Percentiles rank a stretch among this genome's conserved stretches.
These are phyloP conservation scores for Trichosanthes truncata DNA, from an alignment of 306 rosid genomes.

Conservation along the genomic window DNA sequence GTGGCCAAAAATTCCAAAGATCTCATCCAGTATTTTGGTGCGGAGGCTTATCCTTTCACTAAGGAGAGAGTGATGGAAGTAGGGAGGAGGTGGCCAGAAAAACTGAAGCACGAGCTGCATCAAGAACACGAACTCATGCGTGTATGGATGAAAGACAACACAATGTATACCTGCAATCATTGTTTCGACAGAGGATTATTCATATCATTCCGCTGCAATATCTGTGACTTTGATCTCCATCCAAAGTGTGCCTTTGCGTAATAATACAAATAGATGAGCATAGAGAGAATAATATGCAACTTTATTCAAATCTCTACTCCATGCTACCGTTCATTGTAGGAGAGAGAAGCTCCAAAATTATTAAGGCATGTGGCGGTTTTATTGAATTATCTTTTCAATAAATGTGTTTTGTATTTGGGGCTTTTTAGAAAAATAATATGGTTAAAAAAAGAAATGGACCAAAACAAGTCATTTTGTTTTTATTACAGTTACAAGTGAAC, in stretches of 20 bases:
- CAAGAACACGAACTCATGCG: slow-evolving; percentile 19
- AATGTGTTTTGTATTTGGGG: too few species aligned
- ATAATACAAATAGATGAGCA: too few species aligned
- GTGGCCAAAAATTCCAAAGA: slow-evolving; percentile 19
- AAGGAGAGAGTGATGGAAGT: slow-evolving; percentile 12
- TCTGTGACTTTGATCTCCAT: slow-evolving; percentile 35
- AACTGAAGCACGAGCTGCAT: slow-evolving; percentile 26
- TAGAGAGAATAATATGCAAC: too few species aligned
- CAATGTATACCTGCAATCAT: slow-evolving; percentile 6
- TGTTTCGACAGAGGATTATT: slow-evolving; percentile 19
- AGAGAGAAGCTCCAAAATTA: too few species aligned
- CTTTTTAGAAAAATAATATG: too few species aligned
- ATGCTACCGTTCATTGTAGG: too few species aligned
- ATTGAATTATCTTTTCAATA: too few species aligned
- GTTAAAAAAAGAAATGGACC: too few species aligned
- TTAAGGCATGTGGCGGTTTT: too few species aligned
- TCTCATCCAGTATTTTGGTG: slow-evolving; percentile 22
- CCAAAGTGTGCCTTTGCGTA: slow-evolving; percentile 28
- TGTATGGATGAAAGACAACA: not conserved
- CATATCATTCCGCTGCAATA: slow-evolving; percentile 22
- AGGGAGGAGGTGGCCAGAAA: slow-evolving; percentile 34
- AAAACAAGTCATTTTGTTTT: too few species aligned
- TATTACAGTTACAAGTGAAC: too few species aligned
- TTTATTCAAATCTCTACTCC: too few species aligned
- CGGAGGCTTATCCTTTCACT: slow-evolving; percentile 29